A percentile compares a stretch with the other conserved stretches of the same genome.
Conservation (phyloP, 2,329 filamentous ascomycete species). For the Fonsecaea monophora region DNA sequence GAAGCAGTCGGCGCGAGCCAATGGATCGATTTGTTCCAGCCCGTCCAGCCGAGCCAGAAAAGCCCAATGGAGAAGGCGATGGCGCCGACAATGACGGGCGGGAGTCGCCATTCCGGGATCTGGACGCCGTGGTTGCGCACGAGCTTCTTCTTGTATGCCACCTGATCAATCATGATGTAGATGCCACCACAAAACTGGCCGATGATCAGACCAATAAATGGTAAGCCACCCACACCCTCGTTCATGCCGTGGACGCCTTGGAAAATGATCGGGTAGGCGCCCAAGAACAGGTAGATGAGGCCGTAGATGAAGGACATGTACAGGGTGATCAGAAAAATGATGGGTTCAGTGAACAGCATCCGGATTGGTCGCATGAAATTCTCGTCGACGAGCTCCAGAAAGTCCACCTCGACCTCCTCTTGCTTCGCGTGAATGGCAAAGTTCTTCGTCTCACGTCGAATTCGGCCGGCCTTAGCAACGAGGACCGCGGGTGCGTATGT, state of each 20-base stretch:
- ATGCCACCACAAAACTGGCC: slow-evolving; percentile 73
- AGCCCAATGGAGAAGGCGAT: slow-evolving; percentile 65
- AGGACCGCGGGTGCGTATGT: slow-evolving; percentile 66
- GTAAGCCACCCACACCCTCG: slow-evolving; percentile 73
- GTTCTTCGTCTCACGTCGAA: slow-evolving; percentile 63
- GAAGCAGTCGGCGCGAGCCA: slow-evolving; percentile 53
- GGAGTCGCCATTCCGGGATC: slow-evolving; percentile 64
- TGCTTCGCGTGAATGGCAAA: slow-evolving; percentile 68
- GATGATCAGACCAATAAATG: slow-evolving; percentile 82
- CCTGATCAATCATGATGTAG: slow-evolving; percentile 68
- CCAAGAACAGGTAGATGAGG: slow-evolving; percentile 44
- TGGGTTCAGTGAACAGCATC: slow-evolving; percentile 53
- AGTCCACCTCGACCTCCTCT: slow-evolving; percentile 61
- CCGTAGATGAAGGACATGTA: slow-evolving; percentile 47
- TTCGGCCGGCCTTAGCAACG: slow-evolving; percentile 61
- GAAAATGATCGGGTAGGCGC: slow-evolving; percentile 46
- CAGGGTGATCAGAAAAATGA: slow-evolving; percentile 51
- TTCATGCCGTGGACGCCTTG: slow-evolving; percentile 70
- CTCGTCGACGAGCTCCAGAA: slow-evolving; percentile 57
- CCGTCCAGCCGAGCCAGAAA: slow-evolving; percentile 81
- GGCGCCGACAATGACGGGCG: slow-evolving; percentile 61
- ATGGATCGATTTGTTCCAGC: slow-evolving; percentile 53
- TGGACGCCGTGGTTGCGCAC: slow-evolving; percentile 67
- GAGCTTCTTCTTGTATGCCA: slow-evolving; percentile 72
- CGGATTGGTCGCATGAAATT: slow-evolving; percentile 59